A percentile compares a stretch with the other conserved stretches of the same genome.
Evolutionary conservation across 305 asterid species (phyloP).

Genomic region (Fraxinus platypoda): DNA sequence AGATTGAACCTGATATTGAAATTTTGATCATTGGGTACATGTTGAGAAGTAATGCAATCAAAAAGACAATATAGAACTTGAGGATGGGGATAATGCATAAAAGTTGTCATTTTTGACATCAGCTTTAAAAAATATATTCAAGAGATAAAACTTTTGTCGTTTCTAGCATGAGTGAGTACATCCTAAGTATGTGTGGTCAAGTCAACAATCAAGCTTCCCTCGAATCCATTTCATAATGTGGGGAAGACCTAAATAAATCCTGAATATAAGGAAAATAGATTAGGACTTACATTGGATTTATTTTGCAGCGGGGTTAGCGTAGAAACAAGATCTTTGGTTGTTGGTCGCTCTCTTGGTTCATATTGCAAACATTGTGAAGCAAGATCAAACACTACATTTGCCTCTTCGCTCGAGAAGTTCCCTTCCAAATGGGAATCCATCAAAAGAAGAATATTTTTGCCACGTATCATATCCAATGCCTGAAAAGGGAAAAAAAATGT

Average conservation of each 20-base stretch:
- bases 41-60: background rate
- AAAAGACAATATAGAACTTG: background rate
- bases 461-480: slow-evolving; percentile 97
- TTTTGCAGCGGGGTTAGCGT: slow-evolving; percentile 77
- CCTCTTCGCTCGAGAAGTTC: slow-evolving; percentile 90
- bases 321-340: slow-evolving; percentile 76
- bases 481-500: slow-evolving; percentile 27
- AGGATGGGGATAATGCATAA: background rate
- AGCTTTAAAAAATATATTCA: background rate
- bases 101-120: background rate
- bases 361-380: slow-evolving; percentile 92
- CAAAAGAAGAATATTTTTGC: slow-evolving; percentile 80
- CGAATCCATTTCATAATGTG: background rate
- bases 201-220: background rate
- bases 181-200: background rate
- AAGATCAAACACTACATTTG: slow-evolving; percentile 84
- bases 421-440: slow-evolving; percentile 99
- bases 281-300: slow-evolving; percentile 63
- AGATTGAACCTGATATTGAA: slow-evolving; percentile 68
- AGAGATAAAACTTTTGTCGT: background rate
- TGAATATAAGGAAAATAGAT: background rate
- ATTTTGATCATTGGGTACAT: slow-evolving; percentile 6
- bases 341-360: slow-evolving; percentile 97
- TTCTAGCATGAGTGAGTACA: background rate
- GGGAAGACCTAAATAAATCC: background rate